Base-by-base conservation (phyloP, 768 basidiomycete species). In the Collybia sp. region DNA sequence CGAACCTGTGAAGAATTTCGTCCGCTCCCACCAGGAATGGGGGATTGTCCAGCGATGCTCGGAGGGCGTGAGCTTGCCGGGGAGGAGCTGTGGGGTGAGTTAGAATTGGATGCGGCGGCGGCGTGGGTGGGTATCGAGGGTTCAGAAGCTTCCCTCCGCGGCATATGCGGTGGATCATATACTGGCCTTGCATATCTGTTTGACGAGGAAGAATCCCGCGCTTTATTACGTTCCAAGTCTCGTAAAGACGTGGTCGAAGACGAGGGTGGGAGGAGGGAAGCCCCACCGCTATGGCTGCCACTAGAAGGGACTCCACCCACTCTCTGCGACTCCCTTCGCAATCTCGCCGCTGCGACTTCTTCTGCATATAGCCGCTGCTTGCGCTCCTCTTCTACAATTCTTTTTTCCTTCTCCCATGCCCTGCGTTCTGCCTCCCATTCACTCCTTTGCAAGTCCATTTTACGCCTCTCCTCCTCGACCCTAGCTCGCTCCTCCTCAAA, bases 291-390 rank as follows among this genome's bases (percentile, higher is more conserved):
- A 42, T 57, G 57, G 53, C 61, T 58, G 55, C 59, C 56, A 47
- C 58, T 52, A 31, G 59, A 53, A 34, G 64, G 58, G 17, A 65
- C 55, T 6, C 64, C 68, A 35, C 81, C 82, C 30, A 67, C 70
- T 56, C 82, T 75, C 45, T 70, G 64, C 2, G 71, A 64, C 56
- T 88, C 85, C 50, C 83, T 76, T 53, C 87, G 68, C 35, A 68
- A 49, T 52, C 88, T 72, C 2, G 85, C 66, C 25, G 82, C 83
- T 32, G 68, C 69, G 13, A 89, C 69, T 59, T 82, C 78, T 41
- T 84, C 83, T 12, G 70, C 66, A 57, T 77, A 84, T 44, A 66
- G 51, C 37, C 68, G 66, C 55, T 72, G 72, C 54, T 75, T 77
- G 53, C 69, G 70, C 54, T 82, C 81, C 54, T 74, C 78, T 47